These are phyloP conservation scores for Exobasidium cylindrosporum DNA, from an alignment of 1,284 basidiomycete species.

Conservation along the genomic window DNA sequence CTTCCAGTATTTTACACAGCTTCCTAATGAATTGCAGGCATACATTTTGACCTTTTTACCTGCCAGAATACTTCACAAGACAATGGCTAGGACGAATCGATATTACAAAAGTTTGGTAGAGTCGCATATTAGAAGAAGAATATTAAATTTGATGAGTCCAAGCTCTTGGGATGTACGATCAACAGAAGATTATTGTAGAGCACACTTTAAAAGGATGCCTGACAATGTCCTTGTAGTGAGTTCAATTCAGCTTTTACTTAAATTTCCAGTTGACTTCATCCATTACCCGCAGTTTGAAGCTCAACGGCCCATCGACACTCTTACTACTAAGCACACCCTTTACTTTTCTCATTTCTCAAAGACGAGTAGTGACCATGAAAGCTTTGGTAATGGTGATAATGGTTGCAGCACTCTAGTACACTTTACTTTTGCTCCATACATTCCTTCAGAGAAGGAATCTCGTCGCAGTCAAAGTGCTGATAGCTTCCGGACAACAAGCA, in stretches of 20 bases:
- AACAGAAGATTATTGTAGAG: background rate
- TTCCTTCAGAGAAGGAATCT: background rate
- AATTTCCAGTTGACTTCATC: slow-evolving; percentile 1
- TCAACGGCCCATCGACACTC: slow-evolving; percentile 41
- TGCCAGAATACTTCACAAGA: slow-evolving; percentile 22
- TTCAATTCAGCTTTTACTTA: background rate
- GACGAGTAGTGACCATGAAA: slow-evolving; percentile 1
- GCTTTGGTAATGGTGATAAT: background rate
- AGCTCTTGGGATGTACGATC: background rate
- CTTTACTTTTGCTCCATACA: slow-evolving; percentile 17
- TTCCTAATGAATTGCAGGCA: slow-evolving; percentile 32
- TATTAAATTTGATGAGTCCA: slow-evolving; percentile 11
- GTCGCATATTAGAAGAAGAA: slow-evolving; percentile 28
- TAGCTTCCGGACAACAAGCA: background rate
- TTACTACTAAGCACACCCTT: slow-evolving; percentile 38
- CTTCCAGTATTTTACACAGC: slow-evolving; percentile 14
- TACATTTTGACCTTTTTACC: slow-evolving; percentile 34
- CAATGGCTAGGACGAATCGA: slow-evolving; percentile 26
- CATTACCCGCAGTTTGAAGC: slow-evolving; percentile 32
- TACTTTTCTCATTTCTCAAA: slow-evolving; percentile 35
- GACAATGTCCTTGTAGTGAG: background rate
- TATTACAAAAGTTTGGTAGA: slow-evolving; percentile 33
- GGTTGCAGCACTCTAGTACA: slow-evolving; percentile 9
- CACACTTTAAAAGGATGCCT: slow-evolving; percentile 1
- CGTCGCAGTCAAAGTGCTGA: background rate